Evolutionary conservation across 495 filamentous ascomycete species (phyloP).

Genomic region (Penicillium samsonianum): DNA sequence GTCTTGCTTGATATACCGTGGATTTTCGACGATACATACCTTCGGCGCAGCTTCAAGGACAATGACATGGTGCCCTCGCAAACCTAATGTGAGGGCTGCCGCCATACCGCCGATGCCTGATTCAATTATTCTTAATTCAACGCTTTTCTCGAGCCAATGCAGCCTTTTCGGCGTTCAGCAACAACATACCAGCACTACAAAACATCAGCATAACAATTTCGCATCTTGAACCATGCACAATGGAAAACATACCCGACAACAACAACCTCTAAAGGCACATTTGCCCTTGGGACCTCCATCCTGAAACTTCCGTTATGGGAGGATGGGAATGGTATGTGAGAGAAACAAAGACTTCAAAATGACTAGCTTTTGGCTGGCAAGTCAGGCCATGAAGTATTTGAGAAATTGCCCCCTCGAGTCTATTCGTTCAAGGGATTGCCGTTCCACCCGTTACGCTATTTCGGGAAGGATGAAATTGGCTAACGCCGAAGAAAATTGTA

Average conservation of each 20-base stretch:
- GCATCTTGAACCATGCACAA: background rate
- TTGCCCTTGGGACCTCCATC: conserved; percentile 30
- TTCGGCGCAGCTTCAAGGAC: conserved; percentile 43
- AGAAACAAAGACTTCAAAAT: no score
- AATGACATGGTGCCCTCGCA: conserved; percentile 48
- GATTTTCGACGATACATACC: conserved; percentile 19
- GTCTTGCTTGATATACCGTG: background rate
- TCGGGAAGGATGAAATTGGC: conserved; percentile 1
- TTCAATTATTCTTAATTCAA: conserved; percentile 1
- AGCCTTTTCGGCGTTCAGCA: no score
- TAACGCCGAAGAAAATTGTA: no score
- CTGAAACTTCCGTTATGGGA: background rate
- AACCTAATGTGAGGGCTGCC: conserved; percentile 61
- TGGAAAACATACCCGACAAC: conserved; percentile 37
- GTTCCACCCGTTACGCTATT: no score
- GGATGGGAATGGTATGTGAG: no score
- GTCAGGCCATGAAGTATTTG: conserved; percentile 15
- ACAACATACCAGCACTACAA: conserved; percentile 39
- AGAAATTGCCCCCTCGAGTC: conserved; percentile 13
- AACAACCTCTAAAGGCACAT: conserved; percentile 33
- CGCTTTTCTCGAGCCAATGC: background rate
- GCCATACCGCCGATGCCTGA: conserved; percentile 67
- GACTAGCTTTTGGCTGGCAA: background rate
- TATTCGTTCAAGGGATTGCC: conserved; percentile 16
- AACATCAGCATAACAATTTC: conserved; percentile 16